A percentile compares a stretch with the other conserved stretches of the same genome.
Conservation (phyloP, 2,329 filamentous ascomycete genomes). For the Penicillium palitans region DNA sequence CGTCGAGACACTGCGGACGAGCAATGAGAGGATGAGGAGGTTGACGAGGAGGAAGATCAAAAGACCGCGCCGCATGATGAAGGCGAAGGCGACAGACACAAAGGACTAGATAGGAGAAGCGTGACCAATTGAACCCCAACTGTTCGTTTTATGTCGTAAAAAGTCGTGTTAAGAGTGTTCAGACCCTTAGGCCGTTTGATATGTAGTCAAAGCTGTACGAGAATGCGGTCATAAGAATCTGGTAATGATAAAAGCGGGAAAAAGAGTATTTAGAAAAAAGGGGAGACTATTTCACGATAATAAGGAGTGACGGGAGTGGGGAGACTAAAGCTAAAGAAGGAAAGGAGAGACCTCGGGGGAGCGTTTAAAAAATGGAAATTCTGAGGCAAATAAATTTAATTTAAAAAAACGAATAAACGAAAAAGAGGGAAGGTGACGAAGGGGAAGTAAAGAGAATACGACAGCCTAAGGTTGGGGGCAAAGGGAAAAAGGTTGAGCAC, state of each 20-base stretch:
- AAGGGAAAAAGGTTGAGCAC: not conserved
- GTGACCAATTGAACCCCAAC: not conserved
- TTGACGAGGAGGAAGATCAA: constrained; percentile 66
- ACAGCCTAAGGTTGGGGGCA: not conserved
- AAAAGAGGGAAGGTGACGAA: constrained; percentile 15
- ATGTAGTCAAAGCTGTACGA: not conserved
- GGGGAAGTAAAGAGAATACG: not conserved
- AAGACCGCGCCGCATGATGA: constrained; percentile 60
- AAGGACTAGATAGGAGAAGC: not conserved
- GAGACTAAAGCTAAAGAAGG: constrained; percentile 20
- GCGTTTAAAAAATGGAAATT: constrained; percentile 9
- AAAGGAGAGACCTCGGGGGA: constrained; percentile 15
- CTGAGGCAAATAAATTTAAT: constrained; percentile 29
- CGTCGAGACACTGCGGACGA: constrained; percentile 68
- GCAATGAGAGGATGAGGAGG: constrained; percentile 61
- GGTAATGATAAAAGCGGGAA: not conserved
- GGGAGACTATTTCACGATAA: constrained; percentile 19
- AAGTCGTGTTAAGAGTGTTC: not conserved
- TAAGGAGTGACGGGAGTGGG: constrained; percentile 26
- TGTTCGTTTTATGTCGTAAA: not conserved
- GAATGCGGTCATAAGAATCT: not conserved
- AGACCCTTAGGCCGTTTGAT: constrained; percentile 1
- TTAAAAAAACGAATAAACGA: not conserved
- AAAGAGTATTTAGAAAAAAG: constrained; percentile 8
- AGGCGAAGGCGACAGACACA: constrained; percentile 1